These are phyloP conservation scores for Beauveria rudraprayagi DNA, from an alignment of 2,329 filamentous ascomycete species.

Conservation along the genomic window DNA sequence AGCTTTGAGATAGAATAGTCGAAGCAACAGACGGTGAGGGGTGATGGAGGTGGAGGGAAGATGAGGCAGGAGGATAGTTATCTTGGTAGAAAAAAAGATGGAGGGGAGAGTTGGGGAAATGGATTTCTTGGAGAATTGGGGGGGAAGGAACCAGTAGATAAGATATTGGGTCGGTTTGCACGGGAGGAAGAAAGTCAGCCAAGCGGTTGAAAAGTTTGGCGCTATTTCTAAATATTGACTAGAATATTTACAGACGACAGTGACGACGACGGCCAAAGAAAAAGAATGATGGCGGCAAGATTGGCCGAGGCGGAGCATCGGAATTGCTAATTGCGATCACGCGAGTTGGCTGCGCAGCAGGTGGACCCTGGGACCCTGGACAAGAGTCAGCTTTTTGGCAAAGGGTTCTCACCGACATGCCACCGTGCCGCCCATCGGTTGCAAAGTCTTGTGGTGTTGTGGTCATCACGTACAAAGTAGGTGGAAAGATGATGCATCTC, in stretches of 20 bases:
- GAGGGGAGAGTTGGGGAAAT: background rate
- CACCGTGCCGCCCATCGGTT: background rate
- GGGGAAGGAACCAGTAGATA: constrained; percentile 3
- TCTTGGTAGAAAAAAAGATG: background rate
- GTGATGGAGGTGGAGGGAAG: background rate
- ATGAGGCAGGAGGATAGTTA: background rate
- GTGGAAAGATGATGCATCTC: background rate
- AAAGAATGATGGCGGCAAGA: background rate
- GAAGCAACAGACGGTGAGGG: background rate
- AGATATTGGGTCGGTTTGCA: background rate
- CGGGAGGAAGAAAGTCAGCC: too few species aligned
- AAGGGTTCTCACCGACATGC: background rate
- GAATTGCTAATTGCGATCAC: constrained; percentile 11
- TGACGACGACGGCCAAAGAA: background rate
- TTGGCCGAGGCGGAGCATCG: constrained; percentile 8
- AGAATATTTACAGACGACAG: too few species aligned
- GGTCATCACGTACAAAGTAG: background rate
- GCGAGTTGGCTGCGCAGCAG: constrained; percentile 1
- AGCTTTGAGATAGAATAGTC: background rate
- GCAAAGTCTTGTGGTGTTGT: background rate
- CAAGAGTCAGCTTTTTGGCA: background rate
- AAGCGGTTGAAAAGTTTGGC: too few species aligned
- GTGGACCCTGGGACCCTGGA: background rate
- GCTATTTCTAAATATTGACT: too few species aligned
- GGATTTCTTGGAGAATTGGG: background rate